Conservation (phyloP, 306 rosid genomes). For the Hippophae rhamnoides region DNA sequence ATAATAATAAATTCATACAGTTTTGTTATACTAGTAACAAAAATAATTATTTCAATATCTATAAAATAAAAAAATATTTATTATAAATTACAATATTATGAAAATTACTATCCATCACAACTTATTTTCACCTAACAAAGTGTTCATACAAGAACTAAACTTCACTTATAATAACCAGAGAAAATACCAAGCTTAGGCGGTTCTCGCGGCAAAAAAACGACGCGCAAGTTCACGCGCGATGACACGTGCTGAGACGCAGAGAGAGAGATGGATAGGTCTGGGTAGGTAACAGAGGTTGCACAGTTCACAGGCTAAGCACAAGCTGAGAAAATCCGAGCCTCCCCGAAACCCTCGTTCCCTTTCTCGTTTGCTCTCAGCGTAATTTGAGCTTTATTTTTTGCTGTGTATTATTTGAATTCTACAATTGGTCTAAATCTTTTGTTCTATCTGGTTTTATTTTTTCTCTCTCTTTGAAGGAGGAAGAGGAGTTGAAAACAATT, state of each 20-base stretch:
- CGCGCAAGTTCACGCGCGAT: not conserved
- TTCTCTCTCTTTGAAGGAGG: constrained; percentile 24
- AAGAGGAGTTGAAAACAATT: not conserved
- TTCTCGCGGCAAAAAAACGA: constrained; percentile 19
- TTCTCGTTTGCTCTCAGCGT: constrained; percentile 15
- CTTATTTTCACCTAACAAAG: too few relatives aligned
- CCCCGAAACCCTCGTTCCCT: constrained; percentile 2
- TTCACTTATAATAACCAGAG: too few relatives aligned
- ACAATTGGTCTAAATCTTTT: too few relatives aligned
- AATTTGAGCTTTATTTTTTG: constrained; percentile 6
- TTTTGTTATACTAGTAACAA: too few relatives aligned
- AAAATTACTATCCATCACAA: too few relatives aligned
- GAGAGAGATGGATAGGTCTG: not conserved
- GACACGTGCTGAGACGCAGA: not conserved
- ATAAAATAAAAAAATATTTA: too few relatives aligned
- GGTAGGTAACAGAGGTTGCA: constrained; percentile 5
- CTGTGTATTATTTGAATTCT: too few relatives aligned
- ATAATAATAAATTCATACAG: too few relatives aligned
- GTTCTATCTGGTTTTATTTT: not conserved
- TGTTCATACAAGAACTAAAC: too few relatives aligned
- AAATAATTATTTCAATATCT: too few relatives aligned
- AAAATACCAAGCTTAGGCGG: constrained; percentile 10
- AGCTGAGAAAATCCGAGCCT: not conserved
- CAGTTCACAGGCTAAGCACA: constrained; percentile 5
- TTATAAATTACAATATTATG: too few relatives aligned